Conservation (phyloP, 176 grass and related monocot genomes). For the Poa pratensis region DNA sequence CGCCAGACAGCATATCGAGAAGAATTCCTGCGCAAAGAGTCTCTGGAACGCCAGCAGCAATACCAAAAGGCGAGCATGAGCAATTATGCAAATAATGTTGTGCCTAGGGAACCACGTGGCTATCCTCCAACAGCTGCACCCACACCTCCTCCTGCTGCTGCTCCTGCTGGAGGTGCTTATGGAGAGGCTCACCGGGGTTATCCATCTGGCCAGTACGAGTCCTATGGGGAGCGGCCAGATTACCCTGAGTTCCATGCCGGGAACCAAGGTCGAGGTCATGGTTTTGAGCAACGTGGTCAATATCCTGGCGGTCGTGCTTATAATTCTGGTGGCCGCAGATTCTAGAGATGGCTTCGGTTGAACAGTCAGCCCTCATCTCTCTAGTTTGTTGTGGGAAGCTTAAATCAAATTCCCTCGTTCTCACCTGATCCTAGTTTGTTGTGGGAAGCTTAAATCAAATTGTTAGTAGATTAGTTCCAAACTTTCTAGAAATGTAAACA, state of each 20-base stretch:
- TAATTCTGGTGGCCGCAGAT: constrained; percentile 66
- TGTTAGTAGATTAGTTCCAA: constrained; percentile 28
- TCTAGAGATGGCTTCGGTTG: constrained; percentile 41
- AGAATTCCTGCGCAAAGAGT: constrained; percentile 82
- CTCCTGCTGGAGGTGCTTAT: constrained; percentile 47
- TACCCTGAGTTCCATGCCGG: constrained; percentile 55
- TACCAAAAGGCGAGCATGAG: constrained; percentile 73
- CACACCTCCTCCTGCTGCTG: constrained; percentile 18
- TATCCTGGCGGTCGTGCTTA: constrained; percentile 81
- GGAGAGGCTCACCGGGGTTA: constrained; percentile 60
- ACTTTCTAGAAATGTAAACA: constrained; percentile 9
- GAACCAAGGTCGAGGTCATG: constrained; percentile 56
- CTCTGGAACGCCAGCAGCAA: constrained; percentile 74
- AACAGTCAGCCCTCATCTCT: neutral
- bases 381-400: constrained; percentile 1
- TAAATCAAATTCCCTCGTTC: too few species aligned
- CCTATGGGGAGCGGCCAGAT: constrained; percentile 50
- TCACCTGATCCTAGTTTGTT: constrained; percentile 5
- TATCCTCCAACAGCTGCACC: constrained; percentile 41
- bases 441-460: neutral
- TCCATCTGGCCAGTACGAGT: constrained; percentile 54
- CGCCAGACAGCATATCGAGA: constrained; percentile 72
- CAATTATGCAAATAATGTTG: constrained; percentile 52
- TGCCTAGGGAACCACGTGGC: constrained; percentile 48
- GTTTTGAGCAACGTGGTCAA: constrained; percentile 51